Evolutionary conservation across 768 basidiomycete species (phyloP).

Genomic region (Xerocomus potaroensis): DNA sequence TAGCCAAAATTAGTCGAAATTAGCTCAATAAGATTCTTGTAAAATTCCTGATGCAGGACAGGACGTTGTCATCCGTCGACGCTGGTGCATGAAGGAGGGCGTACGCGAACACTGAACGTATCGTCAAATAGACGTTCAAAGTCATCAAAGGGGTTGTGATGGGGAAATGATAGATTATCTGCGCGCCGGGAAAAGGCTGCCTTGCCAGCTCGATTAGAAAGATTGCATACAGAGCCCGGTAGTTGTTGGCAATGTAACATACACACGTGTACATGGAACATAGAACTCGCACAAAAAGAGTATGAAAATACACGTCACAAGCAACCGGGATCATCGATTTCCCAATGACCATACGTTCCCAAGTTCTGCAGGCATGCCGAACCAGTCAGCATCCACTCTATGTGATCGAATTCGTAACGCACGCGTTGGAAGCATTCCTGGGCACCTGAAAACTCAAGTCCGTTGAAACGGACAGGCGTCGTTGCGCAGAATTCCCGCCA

Average conservation of each 20-base stretch:
- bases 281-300: neutral
- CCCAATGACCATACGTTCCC: constrained; percentile 24
- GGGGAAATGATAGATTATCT: too few species aligned
- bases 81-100: too few species aligned
- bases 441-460: constrained; percentile 23
- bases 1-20: too few species aligned
- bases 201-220: neutral
- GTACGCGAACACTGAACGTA: too few species aligned
- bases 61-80: too few species aligned
- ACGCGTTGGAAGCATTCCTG: constrained; percentile 22
- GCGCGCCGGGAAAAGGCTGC: too few species aligned
- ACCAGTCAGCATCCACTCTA: neutral
- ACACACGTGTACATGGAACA: too few species aligned
- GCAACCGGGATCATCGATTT: constrained; percentile 19
- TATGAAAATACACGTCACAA: neutral
- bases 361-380: constrained; percentile 5
- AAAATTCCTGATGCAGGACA: too few species aligned
- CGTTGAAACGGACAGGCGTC: constrained; percentile 26
- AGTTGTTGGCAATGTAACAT: too few species aligned
- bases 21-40: too few species aligned
- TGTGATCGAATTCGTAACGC: constrained; percentile 1
- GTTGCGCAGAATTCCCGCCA: constrained; percentile 33
- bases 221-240: too few species aligned
- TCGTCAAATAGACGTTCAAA: neutral
- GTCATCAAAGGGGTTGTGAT: neutral